phyloP scores from a whole-genome alignment of 208 protist species.

The Giardia duodenalis region DNA sequence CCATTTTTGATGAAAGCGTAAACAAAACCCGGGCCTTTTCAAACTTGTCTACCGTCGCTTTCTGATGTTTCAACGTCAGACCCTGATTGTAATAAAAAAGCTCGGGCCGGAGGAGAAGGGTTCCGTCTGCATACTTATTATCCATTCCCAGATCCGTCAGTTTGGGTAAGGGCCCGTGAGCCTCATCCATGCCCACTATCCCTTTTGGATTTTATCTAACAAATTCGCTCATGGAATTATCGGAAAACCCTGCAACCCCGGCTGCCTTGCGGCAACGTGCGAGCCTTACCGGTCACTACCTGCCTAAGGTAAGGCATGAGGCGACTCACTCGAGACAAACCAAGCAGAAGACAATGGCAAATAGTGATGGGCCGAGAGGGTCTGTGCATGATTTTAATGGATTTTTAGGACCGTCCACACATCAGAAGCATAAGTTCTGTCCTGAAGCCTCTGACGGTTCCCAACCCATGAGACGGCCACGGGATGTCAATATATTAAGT shows the following conservation, averaged over 20 bases:
- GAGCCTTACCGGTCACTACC: background rate
- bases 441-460: too few relatives aligned
- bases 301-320: background rate
- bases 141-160: background rate
- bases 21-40: background rate
- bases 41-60: background rate
- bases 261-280: background rate
- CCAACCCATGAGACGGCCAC: too few relatives aligned
- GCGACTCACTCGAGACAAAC: background rate
- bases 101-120: background rate
- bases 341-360: background rate
- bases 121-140: background rate
- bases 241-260: background rate
- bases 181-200: background rate
- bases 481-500: too few relatives aligned
- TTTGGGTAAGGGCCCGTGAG: background rate
- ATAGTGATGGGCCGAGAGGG: too few relatives aligned
- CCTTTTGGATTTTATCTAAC: too few relatives aligned
- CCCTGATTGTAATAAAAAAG: background rate
- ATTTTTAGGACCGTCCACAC: too few relatives aligned
- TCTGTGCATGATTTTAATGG: too few relatives aligned
- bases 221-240: background rate
- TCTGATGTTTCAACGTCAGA: background rate
- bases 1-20: background rate
- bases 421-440: too few relatives aligned